Evolutionary conservation across 176 grass and related monocot genomes (phyloP).

Genomic region (Avena eriantha): DNA sequence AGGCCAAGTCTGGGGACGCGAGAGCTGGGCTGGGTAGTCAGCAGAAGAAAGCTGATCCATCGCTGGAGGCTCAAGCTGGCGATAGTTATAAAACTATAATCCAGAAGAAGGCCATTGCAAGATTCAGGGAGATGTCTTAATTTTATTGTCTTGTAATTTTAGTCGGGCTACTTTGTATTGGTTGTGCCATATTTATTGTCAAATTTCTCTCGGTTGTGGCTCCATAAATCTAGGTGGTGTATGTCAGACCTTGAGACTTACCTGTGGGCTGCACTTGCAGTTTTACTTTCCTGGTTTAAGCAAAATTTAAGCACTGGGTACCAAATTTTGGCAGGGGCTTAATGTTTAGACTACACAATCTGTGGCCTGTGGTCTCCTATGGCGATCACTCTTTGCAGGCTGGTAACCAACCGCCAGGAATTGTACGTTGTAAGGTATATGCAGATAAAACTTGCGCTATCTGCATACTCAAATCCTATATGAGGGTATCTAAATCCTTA

Average conservation of each 20-base stretch:
- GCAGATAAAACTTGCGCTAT: no score
- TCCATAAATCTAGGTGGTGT: neutral
- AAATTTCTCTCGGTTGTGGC: no score
- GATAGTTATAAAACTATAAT: conserved; percentile 97
- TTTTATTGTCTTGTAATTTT: conserved; percentile 17
- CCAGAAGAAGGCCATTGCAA: conserved; percentile 96
- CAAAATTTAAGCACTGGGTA: neutral
- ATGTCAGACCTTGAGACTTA: neutral
- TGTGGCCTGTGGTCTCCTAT: no score
- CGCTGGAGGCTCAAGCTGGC: conserved; percentile 78
- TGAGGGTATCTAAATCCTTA: neutral
- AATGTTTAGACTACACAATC: no score
- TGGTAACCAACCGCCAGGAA: no score
- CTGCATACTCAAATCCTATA: neutral
- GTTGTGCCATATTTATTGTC: neutral
- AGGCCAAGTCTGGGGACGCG: conserved; percentile 76
- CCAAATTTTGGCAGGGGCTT: neutral
- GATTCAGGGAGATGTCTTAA: conserved; percentile 89
- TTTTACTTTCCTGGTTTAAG: neutral
- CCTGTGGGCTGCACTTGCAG: neutral
- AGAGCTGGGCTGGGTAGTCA: conserved; percentile 90
- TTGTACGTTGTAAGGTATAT: neutral
- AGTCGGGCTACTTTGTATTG: neutral
- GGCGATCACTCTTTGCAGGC: no score
- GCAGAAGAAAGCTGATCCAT: conserved; percentile 63